Evolutionary conservation across 306 rosid species (phyloP), one percentile per base, ranked within the genome.

Genomic region (Lathyrus tuberosus): DNA sequence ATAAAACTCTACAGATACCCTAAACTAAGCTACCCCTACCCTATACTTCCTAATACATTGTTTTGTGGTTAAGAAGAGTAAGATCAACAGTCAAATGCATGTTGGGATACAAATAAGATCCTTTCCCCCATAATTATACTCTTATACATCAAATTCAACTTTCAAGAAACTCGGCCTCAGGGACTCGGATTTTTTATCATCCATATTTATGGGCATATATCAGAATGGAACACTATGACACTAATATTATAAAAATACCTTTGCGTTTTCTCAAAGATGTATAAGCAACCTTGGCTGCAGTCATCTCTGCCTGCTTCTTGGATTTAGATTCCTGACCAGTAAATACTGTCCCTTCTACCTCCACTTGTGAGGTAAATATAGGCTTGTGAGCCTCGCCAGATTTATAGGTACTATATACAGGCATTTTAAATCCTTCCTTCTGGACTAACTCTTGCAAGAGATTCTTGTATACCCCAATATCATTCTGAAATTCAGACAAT

Each of bases 271-370:
- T 91, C 78, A 94, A 69, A 57, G 74, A 67, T 33, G 66, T 47
- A 76, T 83, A 91, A 18, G 99, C 97, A 59, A 77, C 82, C 83
- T 91, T 87, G 10, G 99, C 99, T 6, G 86, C 99, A 82, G 65
- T 88, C 69, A 80, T 75, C 78, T 94, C 97, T 5, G 97, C 97
- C 49, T 72, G 86, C 77, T 94, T 91, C 81, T 87, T 94, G 49
- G 87, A 82, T 68, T 78, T 87, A 30, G 85, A 86, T 73, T 64
- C 84, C 63, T 84, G 67, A 48, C 99, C 99, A 1, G 64, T 75
- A 73, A 84, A 91, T 70, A 5, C 8, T 67, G 79, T 80, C 66
- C 87, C 91, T 57, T 64, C 80, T 62, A 94, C 59, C 83, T 81
- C 91, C 74, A 94, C 92, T 11, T 61, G 77, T 33, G 97, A 88